Evolutionary conservation across 2,329 filamentous ascomycete species (phyloP), one percentile per base, ranked within the genome.

Genomic region (Xylariaceae sp.): DNA sequence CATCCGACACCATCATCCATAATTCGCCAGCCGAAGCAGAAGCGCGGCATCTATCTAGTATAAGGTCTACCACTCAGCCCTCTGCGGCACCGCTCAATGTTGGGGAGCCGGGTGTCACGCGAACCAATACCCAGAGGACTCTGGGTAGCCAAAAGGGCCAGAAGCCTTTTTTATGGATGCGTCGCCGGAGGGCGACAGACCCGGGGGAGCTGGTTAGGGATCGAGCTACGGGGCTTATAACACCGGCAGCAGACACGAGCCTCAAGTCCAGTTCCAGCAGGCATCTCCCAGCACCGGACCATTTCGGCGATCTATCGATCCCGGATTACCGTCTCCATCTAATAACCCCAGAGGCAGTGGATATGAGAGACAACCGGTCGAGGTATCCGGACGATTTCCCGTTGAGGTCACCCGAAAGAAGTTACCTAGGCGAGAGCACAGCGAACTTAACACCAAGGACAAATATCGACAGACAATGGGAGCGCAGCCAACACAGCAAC

Each of bases 161-260:
- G 52, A 64, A 60, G 48, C 59, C 49, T 71, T 71, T 72, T 71
- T 71, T 72, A 71, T 70, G 68, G 68, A 60, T 50, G 29, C 66
- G 65, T 59, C 64, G 64, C 45, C 67, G 67, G 50, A 62, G 60
- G 37, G 52, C 47, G 44, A 66, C 62, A 52, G 66, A 67, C 23
- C 67, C 67, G 16, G 67, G 64, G 37, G 64, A 63, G 37, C 50
- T 46, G 42, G 52, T 26, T 41, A 59, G 54, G 48, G 42, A 37
- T 32, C 56, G 29, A 29, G 57, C 26, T 19, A 50, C 52, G 26
- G 56, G 50, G 18, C 49, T 59, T 48, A 49, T 44, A 40, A 55
- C 63, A 61, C 59, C 55, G 44, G 60, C 51, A 54, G 55, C 47
- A 56, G 50, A 60, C 50, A 49, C 57, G 50, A 61, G 50, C 20